Evolutionary conservation across 495 filamentous ascomycete genomes (phyloP).

Genomic region (Talaromyces nanjingensis): DNA sequence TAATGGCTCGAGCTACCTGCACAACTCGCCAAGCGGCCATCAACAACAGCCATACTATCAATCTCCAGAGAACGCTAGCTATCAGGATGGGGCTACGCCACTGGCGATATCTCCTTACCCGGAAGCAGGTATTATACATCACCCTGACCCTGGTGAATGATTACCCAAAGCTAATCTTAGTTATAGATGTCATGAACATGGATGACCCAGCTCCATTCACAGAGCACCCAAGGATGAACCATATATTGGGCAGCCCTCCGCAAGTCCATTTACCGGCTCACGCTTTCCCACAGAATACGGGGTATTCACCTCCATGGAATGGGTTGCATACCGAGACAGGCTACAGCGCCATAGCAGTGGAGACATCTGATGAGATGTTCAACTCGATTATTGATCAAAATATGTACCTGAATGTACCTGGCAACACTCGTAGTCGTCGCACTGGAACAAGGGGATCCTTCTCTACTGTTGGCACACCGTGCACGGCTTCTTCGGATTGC

Average conservation of each 20-base stretch:
- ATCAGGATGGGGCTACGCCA: background rate
- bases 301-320: background rate
- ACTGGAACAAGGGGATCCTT: background rate
- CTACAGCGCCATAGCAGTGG: no score
- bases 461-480: background rate
- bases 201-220: background rate
- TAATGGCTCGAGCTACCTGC: background rate
- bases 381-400: no score
- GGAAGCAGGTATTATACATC: constrained; percentile 1
- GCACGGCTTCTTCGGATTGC: background rate
- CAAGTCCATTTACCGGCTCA: background rate
- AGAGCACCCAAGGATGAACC: background rate
- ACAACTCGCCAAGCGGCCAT: background rate
- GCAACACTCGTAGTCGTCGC: background rate
- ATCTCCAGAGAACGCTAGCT: background rate
- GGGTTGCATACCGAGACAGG: no score
- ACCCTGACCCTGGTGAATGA: background rate
- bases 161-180: background rate
- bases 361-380: no score
- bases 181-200: background rate
- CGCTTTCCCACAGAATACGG: background rate
- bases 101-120: background rate
- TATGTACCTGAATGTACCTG: background rate
- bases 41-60: background rate
- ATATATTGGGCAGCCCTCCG: background rate